Conservation (phyloP, 192 early-diverging fungal genomes). For the Physocladia obscura region DNA sequence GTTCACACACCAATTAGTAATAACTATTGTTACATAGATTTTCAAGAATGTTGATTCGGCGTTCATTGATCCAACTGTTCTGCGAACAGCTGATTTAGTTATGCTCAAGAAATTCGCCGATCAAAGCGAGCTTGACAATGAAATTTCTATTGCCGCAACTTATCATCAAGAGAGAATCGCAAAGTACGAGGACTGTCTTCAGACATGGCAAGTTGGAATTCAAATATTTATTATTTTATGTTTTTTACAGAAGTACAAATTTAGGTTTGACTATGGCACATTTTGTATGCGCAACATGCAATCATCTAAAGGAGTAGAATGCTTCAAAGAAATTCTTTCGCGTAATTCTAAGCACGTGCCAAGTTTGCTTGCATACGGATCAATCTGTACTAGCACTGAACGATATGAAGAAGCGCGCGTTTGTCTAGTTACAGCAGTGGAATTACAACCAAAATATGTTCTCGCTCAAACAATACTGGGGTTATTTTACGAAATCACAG, state of each 20-base stretch:
- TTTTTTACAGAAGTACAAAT: too few species aligned
- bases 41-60: constrained; percentile 37
- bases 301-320: constrained; percentile 51
- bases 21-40: constrained; percentile 29
- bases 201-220: constrained; percentile 43
- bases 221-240: neutral
- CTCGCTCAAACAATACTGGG: constrained; percentile 49
- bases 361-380: constrained; percentile 50
- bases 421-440: constrained; percentile 46
- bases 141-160: constrained; percentile 32
- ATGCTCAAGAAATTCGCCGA: constrained; percentile 54
- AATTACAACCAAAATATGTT: constrained; percentile 51
- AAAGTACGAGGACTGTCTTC: constrained; percentile 57
- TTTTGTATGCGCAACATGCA: constrained; percentile 51
- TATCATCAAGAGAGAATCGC: constrained; percentile 59
- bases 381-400: constrained; percentile 46
- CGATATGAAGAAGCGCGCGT: constrained; percentile 56
- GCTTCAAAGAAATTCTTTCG: constrained; percentile 54
- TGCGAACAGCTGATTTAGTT: constrained; percentile 44
- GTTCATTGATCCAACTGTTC: constrained; percentile 35
- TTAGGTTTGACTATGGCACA: constrained; percentile 59
- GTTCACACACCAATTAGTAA: neutral
- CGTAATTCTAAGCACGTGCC: constrained; percentile 56
- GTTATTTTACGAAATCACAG: constrained; percentile 51
- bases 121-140: constrained; percentile 44